Conservation (phyloP, 805 yeast genomes). For the Lachancea quebecensis region DNA sequence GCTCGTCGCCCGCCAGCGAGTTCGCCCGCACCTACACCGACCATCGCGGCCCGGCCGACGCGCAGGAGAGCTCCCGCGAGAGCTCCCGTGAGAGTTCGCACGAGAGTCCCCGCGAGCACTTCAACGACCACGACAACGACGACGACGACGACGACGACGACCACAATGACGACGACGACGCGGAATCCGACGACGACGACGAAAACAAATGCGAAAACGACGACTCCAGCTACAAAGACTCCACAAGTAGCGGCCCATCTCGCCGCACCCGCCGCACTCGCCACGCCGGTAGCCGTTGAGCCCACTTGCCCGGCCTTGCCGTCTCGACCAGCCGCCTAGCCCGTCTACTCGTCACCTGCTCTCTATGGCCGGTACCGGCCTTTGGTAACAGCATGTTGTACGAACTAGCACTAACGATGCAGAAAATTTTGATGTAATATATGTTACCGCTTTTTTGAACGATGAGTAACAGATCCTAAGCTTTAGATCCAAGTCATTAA, state of each 20-base stretch:
- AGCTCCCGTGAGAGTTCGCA: too few species aligned
- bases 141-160: neutral
- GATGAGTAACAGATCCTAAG: neutral
- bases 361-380: constrained; percentile 6
- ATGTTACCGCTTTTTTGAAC: neutral
- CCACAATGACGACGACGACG: neutral
- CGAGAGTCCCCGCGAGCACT: neutral
- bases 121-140: neutral
- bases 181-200: too few species aligned
- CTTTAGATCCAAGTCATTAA: neutral
- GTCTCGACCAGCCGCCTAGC: neutral
- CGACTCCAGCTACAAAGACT: too few species aligned
- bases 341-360: neutral
- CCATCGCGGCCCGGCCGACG: neutral
- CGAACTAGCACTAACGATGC: neutral
- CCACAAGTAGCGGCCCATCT: neutral
- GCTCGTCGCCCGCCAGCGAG: constrained; percentile 30
- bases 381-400: neutral
- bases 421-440: constrained; percentile 1
- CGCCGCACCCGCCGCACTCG: neutral
- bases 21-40: constrained; percentile 27
- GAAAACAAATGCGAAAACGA: too few species aligned
- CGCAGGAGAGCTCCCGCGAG: too few species aligned
- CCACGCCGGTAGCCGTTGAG: too few species aligned
- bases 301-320: too few species aligned